Base-by-base conservation (phyloP, 2,329 filamentous ascomycete species). In the Aspergillus hortae region DNA sequence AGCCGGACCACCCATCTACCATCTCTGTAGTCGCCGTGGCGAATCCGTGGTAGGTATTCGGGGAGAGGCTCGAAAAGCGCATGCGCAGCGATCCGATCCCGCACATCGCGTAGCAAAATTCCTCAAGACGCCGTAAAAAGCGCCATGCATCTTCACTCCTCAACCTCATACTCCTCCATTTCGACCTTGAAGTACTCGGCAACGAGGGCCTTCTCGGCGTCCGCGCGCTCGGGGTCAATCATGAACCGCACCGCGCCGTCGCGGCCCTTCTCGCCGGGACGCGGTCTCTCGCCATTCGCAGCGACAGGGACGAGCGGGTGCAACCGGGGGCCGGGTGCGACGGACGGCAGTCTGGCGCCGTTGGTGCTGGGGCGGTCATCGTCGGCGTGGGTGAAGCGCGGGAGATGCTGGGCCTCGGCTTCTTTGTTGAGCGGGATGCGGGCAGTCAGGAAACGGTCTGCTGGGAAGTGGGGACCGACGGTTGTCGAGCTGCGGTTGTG, bases 171-270 rank as follows among this genome's bases (percentile, higher is more conserved):
- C 51, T 89, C 85, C 59, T 95, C 90, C 21, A 91, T 83, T 65
- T 95, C 90, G 40, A 89, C 77, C 65, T 81, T 83, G 65, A 87
- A 90, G 68, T 86, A 91, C 46, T 81, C 77, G 4, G 80, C 79
- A 2, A 92, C 87, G 11, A 80, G 78, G 11, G 80, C 79, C 61
- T 84, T 82, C 72, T 99, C 94, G 14, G 79, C 78, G 44, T 81
- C 80, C 2, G 91, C 91, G 46, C 87, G 82, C 49, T 87, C 86
- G 0, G 86, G 83, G 58, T 96, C 89, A 45, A 97, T 86, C 71
- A 96, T 90, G 69, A 96, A 97, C 6, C 94, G 83, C 58, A 95
- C 84, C 0, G 92, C 95, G 6, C 88, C 88, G 19, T 90, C 87
- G 30, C 77, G 73, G 6, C 78, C 75, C 11, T 73, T 67, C 53